Conservation (phyloP, 768 basidiomycete genomes). For the Hypsizygus marmoreus region DNA sequence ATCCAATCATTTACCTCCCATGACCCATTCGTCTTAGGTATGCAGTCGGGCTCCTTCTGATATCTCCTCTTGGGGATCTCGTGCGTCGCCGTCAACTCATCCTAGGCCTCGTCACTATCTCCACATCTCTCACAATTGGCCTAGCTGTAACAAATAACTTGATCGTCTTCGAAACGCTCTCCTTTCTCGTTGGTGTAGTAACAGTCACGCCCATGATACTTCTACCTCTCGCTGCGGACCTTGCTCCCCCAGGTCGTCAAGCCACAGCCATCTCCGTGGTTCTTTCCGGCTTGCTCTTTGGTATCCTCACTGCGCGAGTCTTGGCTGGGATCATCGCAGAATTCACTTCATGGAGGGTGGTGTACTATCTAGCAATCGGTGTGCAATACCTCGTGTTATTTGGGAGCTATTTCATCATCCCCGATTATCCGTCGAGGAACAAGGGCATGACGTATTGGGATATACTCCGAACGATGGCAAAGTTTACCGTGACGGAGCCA, state of each 20-base stretch:
- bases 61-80: slow-evolving; percentile 82
- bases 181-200: slow-evolving; percentile 66
- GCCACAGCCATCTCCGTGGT: slow-evolving; percentile 77
- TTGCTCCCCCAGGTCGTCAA: slow-evolving; percentile 70
- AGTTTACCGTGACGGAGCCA: slow-evolving; percentile 75
- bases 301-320: slow-evolving; percentile 72
- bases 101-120: slow-evolving; percentile 54
- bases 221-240: slow-evolving; percentile 74
- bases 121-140: slow-evolving; percentile 65
- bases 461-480: slow-evolving; percentile 74
- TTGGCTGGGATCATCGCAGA: slow-evolving; percentile 73
- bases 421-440: slow-evolving; percentile 82
- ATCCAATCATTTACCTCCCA: not conserved
- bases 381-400: slow-evolving; percentile 60
- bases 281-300: slow-evolving; percentile 63
- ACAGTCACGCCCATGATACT: slow-evolving; percentile 78
- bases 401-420: slow-evolving; percentile 63
- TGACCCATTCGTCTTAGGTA: slow-evolving; percentile 45
- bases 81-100: slow-evolving; percentile 73
- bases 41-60: slow-evolving; percentile 67
- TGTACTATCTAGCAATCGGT: slow-evolving; percentile 76
- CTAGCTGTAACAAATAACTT: slow-evolving; percentile 62
- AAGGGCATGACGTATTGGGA: slow-evolving; percentile 59
- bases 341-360: slow-evolving; percentile 67
- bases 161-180: slow-evolving; percentile 60